These are phyloP conservation scores for Zasmidium cellare DNA, from an alignment of 2,329 filamentous ascomycete species.

Conservation along the genomic window DNA sequence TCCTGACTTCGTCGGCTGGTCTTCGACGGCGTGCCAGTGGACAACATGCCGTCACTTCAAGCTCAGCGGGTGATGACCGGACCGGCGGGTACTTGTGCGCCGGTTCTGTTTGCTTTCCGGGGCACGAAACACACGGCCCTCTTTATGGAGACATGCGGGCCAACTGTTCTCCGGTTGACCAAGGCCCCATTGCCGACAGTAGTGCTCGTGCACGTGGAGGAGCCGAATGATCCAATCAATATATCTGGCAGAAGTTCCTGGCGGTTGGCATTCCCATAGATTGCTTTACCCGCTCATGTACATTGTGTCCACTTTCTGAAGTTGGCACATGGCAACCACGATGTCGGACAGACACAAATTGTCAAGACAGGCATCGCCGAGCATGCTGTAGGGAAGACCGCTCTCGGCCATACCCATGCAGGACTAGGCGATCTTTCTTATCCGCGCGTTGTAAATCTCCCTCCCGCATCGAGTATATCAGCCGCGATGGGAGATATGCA, in stretches of 20 bases:
- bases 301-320: not conserved
- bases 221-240: not conserved
- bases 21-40: not conserved
- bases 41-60: not conserved
- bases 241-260: too few species aligned
- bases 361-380: too few species aligned
- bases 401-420: not conserved
- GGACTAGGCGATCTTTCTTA: not conserved
- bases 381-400: not conserved
- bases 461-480: not conserved
- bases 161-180: not conserved
- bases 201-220: not conserved
- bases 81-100: not conserved
- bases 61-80: constrained; percentile 1
- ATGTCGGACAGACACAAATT: too few species aligned
- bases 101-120: not conserved
- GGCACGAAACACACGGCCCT: not conserved
- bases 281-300: too few species aligned
- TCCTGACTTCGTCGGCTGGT: not conserved
- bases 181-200: not conserved
- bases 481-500: not conserved
- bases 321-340: too few species aligned
- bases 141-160: not conserved
- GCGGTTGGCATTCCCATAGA: too few species aligned
- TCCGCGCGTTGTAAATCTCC: not conserved